Evolutionary conservation across 2,329 filamentous ascomycete genomes (phyloP).

Genomic region (Fusarium setosum): DNA sequence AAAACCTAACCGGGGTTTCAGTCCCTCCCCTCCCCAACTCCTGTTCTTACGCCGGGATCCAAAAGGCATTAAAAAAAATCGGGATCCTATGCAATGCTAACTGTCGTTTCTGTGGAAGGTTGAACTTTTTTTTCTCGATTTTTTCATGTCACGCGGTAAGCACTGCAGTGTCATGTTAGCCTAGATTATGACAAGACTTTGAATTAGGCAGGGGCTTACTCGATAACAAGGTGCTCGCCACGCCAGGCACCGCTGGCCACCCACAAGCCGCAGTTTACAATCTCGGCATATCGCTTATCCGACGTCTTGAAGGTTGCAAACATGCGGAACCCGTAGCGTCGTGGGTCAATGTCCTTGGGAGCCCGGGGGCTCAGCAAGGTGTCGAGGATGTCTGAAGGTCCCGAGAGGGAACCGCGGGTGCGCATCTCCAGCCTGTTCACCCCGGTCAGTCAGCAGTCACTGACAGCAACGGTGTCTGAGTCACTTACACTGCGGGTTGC

Average conservation of each 20-base stretch:
- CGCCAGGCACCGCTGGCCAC: slow-evolving; percentile 61
- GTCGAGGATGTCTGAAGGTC: slow-evolving; percentile 57
- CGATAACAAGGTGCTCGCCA: slow-evolving; percentile 58
- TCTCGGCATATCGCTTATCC: slow-evolving; percentile 60
- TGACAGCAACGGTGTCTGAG: background rate
- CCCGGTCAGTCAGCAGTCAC: slow-evolving; percentile 11
- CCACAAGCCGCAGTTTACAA: slow-evolving; percentile 62
- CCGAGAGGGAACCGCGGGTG: slow-evolving; percentile 60
- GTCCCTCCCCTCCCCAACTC: slow-evolving; percentile 36
- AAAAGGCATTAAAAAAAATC: slow-evolving; percentile 18
- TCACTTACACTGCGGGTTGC: slow-evolving; percentile 56
- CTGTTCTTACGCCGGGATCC: slow-evolving; percentile 37
- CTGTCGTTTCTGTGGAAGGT: slow-evolving; percentile 8
- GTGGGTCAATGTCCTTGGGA: slow-evolving; percentile 53
- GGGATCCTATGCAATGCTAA: slow-evolving; percentile 40
- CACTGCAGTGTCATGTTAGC: slow-evolving; percentile 38
- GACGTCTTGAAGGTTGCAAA: slow-evolving; percentile 62
- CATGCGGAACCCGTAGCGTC: slow-evolving; percentile 60
- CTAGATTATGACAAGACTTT: slow-evolving; percentile 5
- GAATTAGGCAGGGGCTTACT: slow-evolving; percentile 51
- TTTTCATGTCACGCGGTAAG: slow-evolving; percentile 49
- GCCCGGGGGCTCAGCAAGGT: slow-evolving; percentile 51
- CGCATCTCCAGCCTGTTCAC: slow-evolving; percentile 54
- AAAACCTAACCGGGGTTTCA: slow-evolving; percentile 29
- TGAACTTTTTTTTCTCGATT: slow-evolving; percentile 4